Base-by-base conservation (phyloP, 1,139 yeast species). In the Debaryomycetaceae sp. region DNA sequence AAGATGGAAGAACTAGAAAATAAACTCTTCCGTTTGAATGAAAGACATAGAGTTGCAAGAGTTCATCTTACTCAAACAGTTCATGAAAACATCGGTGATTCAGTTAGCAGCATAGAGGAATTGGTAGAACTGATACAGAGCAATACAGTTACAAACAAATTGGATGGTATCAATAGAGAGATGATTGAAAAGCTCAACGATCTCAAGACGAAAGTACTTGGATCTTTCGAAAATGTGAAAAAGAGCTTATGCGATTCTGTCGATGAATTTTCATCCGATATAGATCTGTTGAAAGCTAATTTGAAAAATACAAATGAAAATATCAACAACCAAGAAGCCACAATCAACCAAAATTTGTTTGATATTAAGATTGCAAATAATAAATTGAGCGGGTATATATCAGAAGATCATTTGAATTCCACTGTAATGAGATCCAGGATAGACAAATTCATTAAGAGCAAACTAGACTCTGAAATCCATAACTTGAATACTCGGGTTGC, bases 321-420 rank as follows among this genome's bases (percentile, higher is more conserved):
- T 6, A 39, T 41, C 17, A 16, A 17, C 19, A 30, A 30, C 29
- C 22, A 35, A 6, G 41, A 32, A 17, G 18, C 32, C 15, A 33
- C 30, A 9, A 19, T 44, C 29, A 41, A 44, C 29, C 41, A 46
- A n/a, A 39, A 43, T 13, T 18, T 53, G 11, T 33, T 42, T 2
- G 47, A 43, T 18, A 42, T 54, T 32, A 46, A 42, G 30, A 39
- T 37, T 4, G 39, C 53, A 5, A 51, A 53, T 33, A 41, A 44
- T 22, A 49, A 48, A 29, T 47, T 54, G 22, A 45, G 53, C 33
- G 48, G 47, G 5, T 52, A 45, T 33, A 38, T 54, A 22, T 38
- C 37, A 15, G 45, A 40, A 9, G 48, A 47, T 18, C 51, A 51
- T 36, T 47, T 51, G 26, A 39, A 34, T 30, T 9, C 36, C 9